These are phyloP conservation scores for Leishmania gerbilli DNA, from an alignment of 208 protist genomes.

Conservation along the genomic window DNA sequence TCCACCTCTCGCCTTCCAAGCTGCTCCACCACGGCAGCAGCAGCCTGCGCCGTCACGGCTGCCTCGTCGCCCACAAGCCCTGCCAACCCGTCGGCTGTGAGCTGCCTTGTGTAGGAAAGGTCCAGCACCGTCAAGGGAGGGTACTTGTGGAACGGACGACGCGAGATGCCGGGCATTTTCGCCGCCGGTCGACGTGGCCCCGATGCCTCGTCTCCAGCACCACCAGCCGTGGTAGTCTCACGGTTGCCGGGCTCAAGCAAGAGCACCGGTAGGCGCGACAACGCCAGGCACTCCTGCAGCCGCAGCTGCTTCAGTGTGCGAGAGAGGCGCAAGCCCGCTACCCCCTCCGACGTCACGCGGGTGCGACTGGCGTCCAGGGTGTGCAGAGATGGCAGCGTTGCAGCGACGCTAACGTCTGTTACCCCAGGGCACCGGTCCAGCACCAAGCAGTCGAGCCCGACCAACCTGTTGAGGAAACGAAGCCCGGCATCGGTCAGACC, in stretches of 20 bases:
- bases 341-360: slow-evolving; percentile 27
- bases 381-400: slow-evolving; percentile 31
- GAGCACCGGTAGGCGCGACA: slow-evolving; percentile 28
- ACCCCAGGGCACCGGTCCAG: slow-evolving; percentile 21
- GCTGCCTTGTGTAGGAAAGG: slow-evolving; percentile 6
- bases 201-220: neutral
- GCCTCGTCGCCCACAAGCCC: neutral
- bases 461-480: slow-evolving; percentile 1
- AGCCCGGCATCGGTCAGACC: slow-evolving; percentile 28
- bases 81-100: slow-evolving; percentile 5
- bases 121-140: slow-evolving; percentile 5
- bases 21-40: neutral
- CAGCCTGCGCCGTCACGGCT: neutral
- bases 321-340: slow-evolving; percentile 32
- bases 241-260: slow-evolving; percentile 8
- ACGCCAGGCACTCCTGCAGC: slow-evolving; percentile 34
- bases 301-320: slow-evolving; percentile 33
- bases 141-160: neutral
- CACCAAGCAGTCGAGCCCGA: slow-evolving; percentile 18
- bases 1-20: neutral
- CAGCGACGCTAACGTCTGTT: slow-evolving; percentile 28
- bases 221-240: neutral
- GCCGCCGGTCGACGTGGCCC: neutral
- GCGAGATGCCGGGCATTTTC: neutral
- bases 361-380: slow-evolving; percentile 45